phyloP scores from a whole-genome alignment of 352 stramenopile species.

The Phytophthora multivora region DNA sequence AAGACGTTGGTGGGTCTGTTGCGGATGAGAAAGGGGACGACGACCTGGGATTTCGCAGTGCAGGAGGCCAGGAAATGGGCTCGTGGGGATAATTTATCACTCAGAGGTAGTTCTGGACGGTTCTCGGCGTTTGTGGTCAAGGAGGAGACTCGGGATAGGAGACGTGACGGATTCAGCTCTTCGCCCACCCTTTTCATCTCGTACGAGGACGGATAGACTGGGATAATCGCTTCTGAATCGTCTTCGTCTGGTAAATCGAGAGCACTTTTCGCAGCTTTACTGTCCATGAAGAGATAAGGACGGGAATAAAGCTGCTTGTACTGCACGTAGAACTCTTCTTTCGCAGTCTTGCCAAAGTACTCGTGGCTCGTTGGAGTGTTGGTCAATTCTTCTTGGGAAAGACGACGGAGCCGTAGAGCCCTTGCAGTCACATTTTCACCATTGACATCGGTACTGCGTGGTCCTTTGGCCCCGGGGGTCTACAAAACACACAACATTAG shows the following conservation, averaged over 20 bases:
- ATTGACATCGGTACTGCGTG: not conserved
- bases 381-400: constrained; percentile 45
- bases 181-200: constrained; percentile 48
- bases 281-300: constrained; percentile 68
- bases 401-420: constrained; percentile 26
- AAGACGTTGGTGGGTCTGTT: constrained; percentile 68
- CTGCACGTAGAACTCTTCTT: constrained; percentile 60
- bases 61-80: constrained; percentile 66
- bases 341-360: constrained; percentile 71
- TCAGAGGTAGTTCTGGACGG: constrained; percentile 13
- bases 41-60: constrained; percentile 52
- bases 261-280: constrained; percentile 12
- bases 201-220: constrained; percentile 45
- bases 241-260: constrained; percentile 16
- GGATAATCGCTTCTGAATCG: constrained; percentile 31
- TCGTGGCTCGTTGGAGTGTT: constrained; percentile 47
- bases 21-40: constrained; percentile 69
- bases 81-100: constrained; percentile 64
- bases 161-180: constrained; percentile 27
- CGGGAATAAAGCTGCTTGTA: constrained; percentile 68
- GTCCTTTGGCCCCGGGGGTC: constrained; percentile 2
- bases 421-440: constrained; percentile 28
- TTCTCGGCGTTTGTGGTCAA: constrained; percentile 20
- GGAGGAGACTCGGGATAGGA: constrained; percentile 8
- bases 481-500: constrained; percentile 5